Evolutionary conservation across 2,329 filamentous ascomycete species (phyloP).

Genomic region (Lasiodiplodia sp.): DNA sequence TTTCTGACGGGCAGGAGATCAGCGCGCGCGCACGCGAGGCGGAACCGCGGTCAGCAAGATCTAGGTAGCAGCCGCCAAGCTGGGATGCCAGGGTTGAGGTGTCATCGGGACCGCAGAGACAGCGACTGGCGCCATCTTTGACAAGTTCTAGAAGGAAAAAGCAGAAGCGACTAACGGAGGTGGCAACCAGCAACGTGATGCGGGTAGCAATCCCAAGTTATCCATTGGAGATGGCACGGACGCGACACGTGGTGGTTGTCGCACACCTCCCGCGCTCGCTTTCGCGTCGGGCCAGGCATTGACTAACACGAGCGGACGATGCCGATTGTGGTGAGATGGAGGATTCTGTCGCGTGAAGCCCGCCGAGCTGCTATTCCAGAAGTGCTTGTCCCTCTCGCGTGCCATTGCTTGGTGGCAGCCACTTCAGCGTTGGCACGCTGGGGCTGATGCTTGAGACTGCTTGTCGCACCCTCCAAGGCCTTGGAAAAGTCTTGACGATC

Average conservation of each 20-base stretch:
- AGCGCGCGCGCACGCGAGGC: no score
- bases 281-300: neutral
- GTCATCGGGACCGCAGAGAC: neutral
- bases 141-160: constrained; percentile 3
- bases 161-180: neutral
- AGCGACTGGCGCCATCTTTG: neutral
- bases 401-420: constrained; percentile 3
- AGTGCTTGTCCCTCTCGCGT: neutral
- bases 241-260: constrained; percentile 3
- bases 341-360: neutral
- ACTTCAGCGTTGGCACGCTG: constrained; percentile 2
- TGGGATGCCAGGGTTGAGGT: neutral
- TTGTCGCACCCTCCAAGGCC: constrained; percentile 1
- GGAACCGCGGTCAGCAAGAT: no score
- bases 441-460: constrained; percentile 6
- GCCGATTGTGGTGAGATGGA: neutral
- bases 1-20: no score
- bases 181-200: neutral
- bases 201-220: neutral
- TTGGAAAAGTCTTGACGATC: constrained; percentile 12
- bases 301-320: neutral
- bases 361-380: neutral
- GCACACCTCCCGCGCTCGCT: constrained; percentile 2
- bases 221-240: neutral
- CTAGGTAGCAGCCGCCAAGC: no score